Conservation (phyloP, 2,329 filamentous ascomycete species). For the Fusarium sp. region DNA sequence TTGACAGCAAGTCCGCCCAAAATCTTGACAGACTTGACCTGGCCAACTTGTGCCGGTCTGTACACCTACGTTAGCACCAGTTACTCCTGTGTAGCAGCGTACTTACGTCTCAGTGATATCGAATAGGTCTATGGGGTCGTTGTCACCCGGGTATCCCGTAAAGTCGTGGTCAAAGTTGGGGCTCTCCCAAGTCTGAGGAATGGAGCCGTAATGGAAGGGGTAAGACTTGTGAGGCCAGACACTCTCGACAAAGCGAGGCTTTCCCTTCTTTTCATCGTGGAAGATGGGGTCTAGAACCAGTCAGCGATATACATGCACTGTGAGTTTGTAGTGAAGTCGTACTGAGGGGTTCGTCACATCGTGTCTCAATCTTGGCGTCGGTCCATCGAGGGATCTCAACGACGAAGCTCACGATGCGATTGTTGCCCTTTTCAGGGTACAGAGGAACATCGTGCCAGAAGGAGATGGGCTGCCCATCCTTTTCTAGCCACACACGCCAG, state of each 20-base stretch:
- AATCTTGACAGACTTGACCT: constrained; percentile 57
- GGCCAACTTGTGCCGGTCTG: constrained; percentile 49
- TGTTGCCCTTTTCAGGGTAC: constrained; percentile 51
- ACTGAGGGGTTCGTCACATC: constrained; percentile 55
- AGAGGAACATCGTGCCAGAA: constrained; percentile 57
- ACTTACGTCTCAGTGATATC: constrained; percentile 49
- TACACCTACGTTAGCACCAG: background rate
- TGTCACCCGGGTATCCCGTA: constrained; percentile 53
- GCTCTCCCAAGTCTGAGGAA: constrained; percentile 59
- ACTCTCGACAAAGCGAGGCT: constrained; percentile 54
- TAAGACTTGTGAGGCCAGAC: constrained; percentile 58
- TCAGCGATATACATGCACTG: background rate
- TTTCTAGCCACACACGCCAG: constrained; percentile 56
- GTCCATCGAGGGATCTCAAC: constrained; percentile 58
- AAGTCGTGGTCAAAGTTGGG: constrained; percentile 54
- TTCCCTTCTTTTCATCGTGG: constrained; percentile 53
- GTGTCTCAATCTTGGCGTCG: constrained; percentile 55
- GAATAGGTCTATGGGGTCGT: constrained; percentile 57
- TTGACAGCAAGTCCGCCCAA: constrained; percentile 54
- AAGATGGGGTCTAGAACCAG: constrained; percentile 52
- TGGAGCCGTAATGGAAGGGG: constrained; percentile 57
- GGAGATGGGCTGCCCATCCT: constrained; percentile 54
- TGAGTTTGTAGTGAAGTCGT: background rate
- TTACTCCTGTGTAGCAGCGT: fast-evolving
- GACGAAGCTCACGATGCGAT: constrained; percentile 52